phyloP scores from a whole-genome alignment of 768 basidiomycete genomes.

The Candolleomyces eurysporus region DNA sequence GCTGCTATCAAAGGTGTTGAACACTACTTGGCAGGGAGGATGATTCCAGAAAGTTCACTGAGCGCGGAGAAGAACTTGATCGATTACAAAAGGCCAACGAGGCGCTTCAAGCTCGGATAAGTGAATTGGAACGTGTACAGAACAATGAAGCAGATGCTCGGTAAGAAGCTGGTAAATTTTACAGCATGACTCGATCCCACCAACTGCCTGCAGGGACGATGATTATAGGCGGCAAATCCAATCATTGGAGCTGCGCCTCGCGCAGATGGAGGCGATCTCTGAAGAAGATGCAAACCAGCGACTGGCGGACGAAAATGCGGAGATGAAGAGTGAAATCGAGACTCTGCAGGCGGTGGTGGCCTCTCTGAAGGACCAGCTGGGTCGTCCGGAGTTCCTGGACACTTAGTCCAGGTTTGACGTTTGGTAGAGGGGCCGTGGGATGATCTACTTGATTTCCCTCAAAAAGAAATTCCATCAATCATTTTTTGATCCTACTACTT shows the following conservation, averaged over 20 bases:
- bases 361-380: constrained; percentile 52
- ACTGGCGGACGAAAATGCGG: constrained; percentile 56
- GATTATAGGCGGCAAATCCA: constrained; percentile 59
- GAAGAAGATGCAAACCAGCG: constrained; percentile 47
- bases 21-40: constrained; percentile 51
- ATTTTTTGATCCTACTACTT: no score
- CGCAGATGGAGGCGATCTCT: constrained; percentile 43
- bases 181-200: background rate
- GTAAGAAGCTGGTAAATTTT: constrained; percentile 35
- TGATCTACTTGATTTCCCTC: no score
- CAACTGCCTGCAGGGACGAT: constrained; percentile 28
- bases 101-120: constrained; percentile 65
- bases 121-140: constrained; percentile 55
- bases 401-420: no score
- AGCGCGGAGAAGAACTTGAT: constrained; percentile 57
- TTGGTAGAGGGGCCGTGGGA: no score
- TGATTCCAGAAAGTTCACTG: constrained; percentile 70
- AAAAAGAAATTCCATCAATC: no score
- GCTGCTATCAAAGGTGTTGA: background rate
- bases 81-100: constrained; percentile 55
- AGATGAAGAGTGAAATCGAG: constrained; percentile 44
- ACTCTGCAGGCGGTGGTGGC: constrained; percentile 74
- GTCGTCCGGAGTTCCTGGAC: constrained; percentile 23
- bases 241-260: constrained; percentile 56
- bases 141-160: constrained; percentile 53